Evolutionary conservation across 2,329 filamentous ascomycete species (phyloP).

Genomic region (Fusarium penzigii): DNA sequence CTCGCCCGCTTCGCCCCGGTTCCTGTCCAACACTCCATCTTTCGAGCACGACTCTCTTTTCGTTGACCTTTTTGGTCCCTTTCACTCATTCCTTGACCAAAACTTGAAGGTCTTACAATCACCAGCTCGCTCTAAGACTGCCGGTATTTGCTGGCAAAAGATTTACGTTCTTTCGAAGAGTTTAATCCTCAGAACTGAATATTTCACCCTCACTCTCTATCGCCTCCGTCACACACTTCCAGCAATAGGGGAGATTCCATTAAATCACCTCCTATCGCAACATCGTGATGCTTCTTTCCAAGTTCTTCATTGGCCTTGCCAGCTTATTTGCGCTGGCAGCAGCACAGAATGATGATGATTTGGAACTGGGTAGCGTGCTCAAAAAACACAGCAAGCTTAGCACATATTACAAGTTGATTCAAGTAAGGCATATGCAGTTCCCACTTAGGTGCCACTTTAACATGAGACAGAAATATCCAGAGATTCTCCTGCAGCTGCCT

Average conservation of each 20-base stretch:
- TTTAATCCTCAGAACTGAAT: too few species aligned
- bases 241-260: background rate
- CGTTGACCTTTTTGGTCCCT: too few species aligned
- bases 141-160: too few species aligned
- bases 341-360: conserved; percentile 21
- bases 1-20: too few species aligned
- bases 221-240: background rate
- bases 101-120: too few species aligned
- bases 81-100: too few species aligned
- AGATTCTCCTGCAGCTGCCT: conserved; percentile 46
- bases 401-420: conserved; percentile 45
- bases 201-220: too few species aligned
- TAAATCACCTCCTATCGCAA: background rate
- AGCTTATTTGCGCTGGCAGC: conserved; percentile 17
- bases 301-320: conserved; percentile 21
- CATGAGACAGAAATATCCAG: conserved; percentile 44
- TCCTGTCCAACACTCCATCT: too few species aligned
- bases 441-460: background rate
- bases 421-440: conserved; percentile 30
- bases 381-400: conserved; percentile 42
- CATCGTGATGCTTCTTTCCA: conserved; percentile 19
- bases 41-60: too few species aligned
- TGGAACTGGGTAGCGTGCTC: conserved; percentile 43
- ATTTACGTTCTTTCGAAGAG: too few species aligned
- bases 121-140: too few species aligned